Evolutionary conservation across 495 filamentous ascomycete species (phyloP), one percentile per base, ranked within the genome.

Genomic region (Recurvomyces mirabilis): DNA sequence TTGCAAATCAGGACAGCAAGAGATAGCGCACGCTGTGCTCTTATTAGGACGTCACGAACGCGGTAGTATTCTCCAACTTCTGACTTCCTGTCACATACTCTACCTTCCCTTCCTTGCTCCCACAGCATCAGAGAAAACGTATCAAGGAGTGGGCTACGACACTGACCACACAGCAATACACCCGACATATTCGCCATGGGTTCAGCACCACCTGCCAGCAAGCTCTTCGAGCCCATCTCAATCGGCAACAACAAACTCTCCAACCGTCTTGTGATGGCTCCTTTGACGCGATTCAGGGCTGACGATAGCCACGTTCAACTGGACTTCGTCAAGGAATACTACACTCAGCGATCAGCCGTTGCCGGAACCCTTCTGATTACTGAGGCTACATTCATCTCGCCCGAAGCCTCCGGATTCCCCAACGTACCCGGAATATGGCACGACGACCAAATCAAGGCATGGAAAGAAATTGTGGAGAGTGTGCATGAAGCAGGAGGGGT

Each of bases 341-440:
- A 83, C 64, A 43, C 48, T 9, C 79, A 83, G 47, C 70, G 79
- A 33, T 74, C 69, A 41, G 69, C 68, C 24, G 57, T 66, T 9
- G 68, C 72, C 0, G 77, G 78, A n/a, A 79, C 75, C 13, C 67
- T 82, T 9, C 56, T 81, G 37, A 71, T 84, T 52, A 71, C 69
- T 14, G 82, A 88, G 61, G 80, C 67, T 2, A 77, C 79, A 15
- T 68, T 77, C 48, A 76, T 85, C 53, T 68, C 77, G 6, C 60
- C 70, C 2, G 54, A 58, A 37, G 71, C 74, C 21, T 71, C 75
- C 25, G 60, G 63, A 9, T 74, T 65, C 56, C 33, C 52, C 36
- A 74, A 81, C 56, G 68, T 68, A 0, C 79, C 82, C 0, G 79
- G 78, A 2, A 79, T 87, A 59, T 84, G 64, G 47, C 74, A 54